Percentiles rank a stretch among this genome's conserved stretches.
These are phyloP conservation scores for Tricholoma furcatifolium DNA, from an alignment of 768 basidiomycete species.

Conservation along the genomic window DNA sequence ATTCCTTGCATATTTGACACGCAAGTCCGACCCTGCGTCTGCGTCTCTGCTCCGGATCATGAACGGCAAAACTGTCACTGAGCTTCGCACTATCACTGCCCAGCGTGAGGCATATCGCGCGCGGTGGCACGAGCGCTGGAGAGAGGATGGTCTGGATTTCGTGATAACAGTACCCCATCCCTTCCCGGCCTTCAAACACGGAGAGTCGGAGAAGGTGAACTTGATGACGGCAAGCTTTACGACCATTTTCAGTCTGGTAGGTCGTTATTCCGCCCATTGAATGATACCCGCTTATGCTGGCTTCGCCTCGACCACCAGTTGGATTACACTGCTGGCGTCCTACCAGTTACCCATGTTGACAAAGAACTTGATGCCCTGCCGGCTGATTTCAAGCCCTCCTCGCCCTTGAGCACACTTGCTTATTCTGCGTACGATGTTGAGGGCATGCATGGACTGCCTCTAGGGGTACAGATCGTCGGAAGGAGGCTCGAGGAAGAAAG, in stretches of 20 bases:
- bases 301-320: conserved; percentile 30
- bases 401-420: conserved; percentile 16
- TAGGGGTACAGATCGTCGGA: conserved; percentile 67
- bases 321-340: conserved; percentile 56
- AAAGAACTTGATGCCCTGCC: conserved; percentile 33
- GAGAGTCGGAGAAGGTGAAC: conserved; percentile 49
- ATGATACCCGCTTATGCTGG: conserved; percentile 10
- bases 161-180: conserved; percentile 60
- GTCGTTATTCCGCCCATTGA: conserved; percentile 6
- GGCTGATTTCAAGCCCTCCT: conserved; percentile 28
- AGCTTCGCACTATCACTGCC: conserved; percentile 49
- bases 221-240: conserved; percentile 63
- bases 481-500: conserved; percentile 70
- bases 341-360: conserved; percentile 58
- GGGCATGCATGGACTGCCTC: conserved; percentile 65
- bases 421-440: conserved; percentile 55
- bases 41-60: conserved; percentile 36
- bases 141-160: conserved; percentile 56
- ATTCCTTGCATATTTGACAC: conserved; percentile 38
- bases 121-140: conserved; percentile 46
- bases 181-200: conserved; percentile 57
- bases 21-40: conserved; percentile 35
- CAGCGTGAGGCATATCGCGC: conserved; percentile 43
- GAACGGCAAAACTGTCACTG: conserved; percentile 47
- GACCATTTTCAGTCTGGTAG: conserved; percentile 65